phyloP scores from a whole-genome alignment of 768 basidiomycete genomes.

The Tulasnella sp. region DNA sequence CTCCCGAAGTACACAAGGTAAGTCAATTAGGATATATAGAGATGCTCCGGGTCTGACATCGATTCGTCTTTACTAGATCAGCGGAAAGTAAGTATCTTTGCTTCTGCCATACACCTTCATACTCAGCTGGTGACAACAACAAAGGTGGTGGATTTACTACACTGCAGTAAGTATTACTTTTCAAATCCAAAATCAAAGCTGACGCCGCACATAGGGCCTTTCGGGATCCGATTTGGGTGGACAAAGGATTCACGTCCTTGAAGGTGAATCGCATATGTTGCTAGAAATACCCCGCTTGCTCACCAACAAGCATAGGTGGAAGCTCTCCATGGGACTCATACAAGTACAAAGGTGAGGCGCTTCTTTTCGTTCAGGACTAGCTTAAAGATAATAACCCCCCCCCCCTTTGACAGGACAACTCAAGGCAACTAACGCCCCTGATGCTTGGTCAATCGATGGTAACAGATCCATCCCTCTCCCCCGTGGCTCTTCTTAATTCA shows the following conservation, averaged over 20 bases:
- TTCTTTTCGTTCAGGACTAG: neutral
- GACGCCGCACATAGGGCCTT: neutral
- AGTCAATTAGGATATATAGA: neutral
- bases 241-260: neutral
- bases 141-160: no score
- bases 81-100: no score
- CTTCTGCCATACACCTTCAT: no score
- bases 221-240: neutral
- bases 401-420: neutral
- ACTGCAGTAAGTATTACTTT: neutral
- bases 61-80: neutral
- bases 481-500: no score
- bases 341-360: neutral
- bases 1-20: neutral
- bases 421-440: neutral
- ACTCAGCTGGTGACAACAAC: no score
- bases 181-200: neutral
- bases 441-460: conserved; percentile 3
- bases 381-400: no score
- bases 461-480: no score
- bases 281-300: neutral
- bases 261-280: neutral
- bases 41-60: neutral
- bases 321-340: neutral
- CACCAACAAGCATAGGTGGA: neutral